Evolutionary conservation across 73 alveolate species (phyloP).

Genomic region (Paramecium tetraurelia): DNA sequence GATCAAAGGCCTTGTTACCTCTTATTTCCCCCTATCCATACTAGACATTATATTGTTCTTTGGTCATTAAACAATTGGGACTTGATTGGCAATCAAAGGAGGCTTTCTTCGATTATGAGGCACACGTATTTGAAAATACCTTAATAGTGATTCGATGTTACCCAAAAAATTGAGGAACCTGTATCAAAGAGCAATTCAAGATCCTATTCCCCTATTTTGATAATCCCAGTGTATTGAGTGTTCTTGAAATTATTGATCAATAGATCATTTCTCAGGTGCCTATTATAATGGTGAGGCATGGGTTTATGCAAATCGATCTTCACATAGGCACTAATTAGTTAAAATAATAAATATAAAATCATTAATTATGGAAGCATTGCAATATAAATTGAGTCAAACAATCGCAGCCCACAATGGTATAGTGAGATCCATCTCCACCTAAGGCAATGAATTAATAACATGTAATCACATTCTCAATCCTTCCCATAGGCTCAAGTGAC

Average conservation of each 20-base stretch:
- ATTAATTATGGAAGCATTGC: neutral
- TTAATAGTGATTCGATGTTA: neutral
- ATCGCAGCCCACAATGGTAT: neutral
- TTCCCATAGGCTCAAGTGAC: conserved; percentile 30
- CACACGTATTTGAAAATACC: neutral
- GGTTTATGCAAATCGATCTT: neutral
- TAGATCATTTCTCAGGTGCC: neutral
- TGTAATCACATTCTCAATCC: neutral
- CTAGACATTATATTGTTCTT: neutral
- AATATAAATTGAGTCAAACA: neutral
- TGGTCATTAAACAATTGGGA: neutral
- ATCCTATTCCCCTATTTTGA: neutral
- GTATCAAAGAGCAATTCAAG: conserved; percentile 10
- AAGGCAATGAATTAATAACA: neutral
- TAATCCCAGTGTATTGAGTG: neutral
- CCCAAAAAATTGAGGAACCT: conserved; percentile 29
- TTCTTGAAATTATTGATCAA: neutral
- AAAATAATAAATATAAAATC: conserved; percentile 1
- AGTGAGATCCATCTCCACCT: neutral
- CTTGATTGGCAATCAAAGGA: conserved; percentile 10
- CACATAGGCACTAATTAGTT: neutral
- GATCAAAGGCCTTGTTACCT: neutral
- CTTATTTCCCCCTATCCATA: neutral
- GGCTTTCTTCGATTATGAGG: neutral
- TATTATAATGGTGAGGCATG: neutral